phyloP scores from a whole-genome alignment of 305 asterid species.

The Fraxinus latifolia region DNA sequence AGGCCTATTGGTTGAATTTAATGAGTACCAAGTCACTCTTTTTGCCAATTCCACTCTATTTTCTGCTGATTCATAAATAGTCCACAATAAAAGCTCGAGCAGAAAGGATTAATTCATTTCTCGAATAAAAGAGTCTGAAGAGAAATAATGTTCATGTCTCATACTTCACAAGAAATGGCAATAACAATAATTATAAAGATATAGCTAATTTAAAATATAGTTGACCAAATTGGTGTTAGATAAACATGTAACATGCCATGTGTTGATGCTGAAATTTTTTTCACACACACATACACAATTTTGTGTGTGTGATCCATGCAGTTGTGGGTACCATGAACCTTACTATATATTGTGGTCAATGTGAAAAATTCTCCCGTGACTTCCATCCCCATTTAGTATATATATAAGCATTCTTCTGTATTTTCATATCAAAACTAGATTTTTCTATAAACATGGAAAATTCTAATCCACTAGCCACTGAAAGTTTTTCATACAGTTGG shows the following conservation, averaged over 20 bases:
- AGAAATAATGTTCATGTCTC: not conserved
- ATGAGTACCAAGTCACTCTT: too few species aligned
- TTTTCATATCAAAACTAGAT: conserved; percentile 5
- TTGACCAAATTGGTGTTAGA: conserved; percentile 28
- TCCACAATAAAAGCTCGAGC: not conserved
- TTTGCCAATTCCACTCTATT: too few species aligned
- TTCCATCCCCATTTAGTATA: not conserved
- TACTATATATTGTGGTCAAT: conserved; percentile 15
- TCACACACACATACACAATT: not conserved
- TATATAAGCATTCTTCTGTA: conserved; percentile 27
- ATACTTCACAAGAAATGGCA: not conserved
- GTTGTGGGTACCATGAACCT: conserved; percentile 13
- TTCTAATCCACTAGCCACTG: conserved; percentile 62
- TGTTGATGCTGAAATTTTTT: conserved; percentile 21
- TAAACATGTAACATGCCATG: conserved; percentile 32
- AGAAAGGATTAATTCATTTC: not conserved
- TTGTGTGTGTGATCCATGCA: not conserved
- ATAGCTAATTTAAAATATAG: conserved; percentile 18
- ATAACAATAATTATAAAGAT: not conserved
- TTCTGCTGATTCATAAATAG: too few species aligned
- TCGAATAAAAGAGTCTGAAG: not conserved
- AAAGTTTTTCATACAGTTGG: conserved; percentile 91
- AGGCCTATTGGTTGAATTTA: too few species aligned
- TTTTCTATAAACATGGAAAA: conserved; percentile 46
- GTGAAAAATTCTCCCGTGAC: conserved; percentile 26